A percentile compares a stretch with the other conserved stretches of the same genome.
Evolutionary conservation across 495 filamentous ascomycete genomes (phyloP).

Genomic region (Penicillium samsonianum): DNA sequence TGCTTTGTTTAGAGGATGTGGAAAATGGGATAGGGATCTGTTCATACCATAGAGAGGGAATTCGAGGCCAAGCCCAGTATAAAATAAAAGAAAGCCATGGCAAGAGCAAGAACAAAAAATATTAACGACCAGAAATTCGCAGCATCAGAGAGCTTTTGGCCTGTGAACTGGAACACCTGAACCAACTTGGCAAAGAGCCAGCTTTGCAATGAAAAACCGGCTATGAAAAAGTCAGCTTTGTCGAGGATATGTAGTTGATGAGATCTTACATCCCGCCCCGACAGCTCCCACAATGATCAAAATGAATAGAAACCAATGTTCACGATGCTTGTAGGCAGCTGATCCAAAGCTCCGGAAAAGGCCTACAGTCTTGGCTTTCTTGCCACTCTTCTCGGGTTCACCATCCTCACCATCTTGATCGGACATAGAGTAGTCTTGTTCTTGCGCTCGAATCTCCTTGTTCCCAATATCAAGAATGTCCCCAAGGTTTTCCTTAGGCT

Average conservation of each 20-base stretch:
- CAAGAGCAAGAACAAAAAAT: slow-evolving; percentile 60
- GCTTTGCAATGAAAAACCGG: slow-evolving; percentile 30
- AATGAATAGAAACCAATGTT: slow-evolving; percentile 38
- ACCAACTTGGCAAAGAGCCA: slow-evolving; percentile 38
- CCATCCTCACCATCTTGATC: too few species aligned
- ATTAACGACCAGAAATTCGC: slow-evolving; percentile 65
- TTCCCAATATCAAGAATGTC: too few species aligned
- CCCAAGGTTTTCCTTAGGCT: too few species aligned
- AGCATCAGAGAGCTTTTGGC: slow-evolving; percentile 27
- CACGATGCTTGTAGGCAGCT: too few species aligned
- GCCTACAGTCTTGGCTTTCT: too few species aligned
- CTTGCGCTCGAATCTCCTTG: too few species aligned
- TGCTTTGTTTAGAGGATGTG: slow-evolving; percentile 10
- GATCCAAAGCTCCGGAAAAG: too few species aligned
- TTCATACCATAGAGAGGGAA: slow-evolving; percentile 36
- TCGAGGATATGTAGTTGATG: too few species aligned
- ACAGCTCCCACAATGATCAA: slow-evolving; percentile 49
- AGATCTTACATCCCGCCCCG: slow-evolving; percentile 7
- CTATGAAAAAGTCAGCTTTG: neutral
- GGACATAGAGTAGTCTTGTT: too few species aligned
- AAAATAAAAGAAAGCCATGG: slow-evolving; percentile 52
- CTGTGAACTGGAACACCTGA: slow-evolving; percentile 38
- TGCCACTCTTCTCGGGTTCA: too few species aligned
- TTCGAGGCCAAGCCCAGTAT: slow-evolving; percentile 56
- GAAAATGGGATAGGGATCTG: too few species aligned